Base-by-base conservation (phyloP, 352 stramenopile species). In the Paralagenidium karlingii region DNA sequence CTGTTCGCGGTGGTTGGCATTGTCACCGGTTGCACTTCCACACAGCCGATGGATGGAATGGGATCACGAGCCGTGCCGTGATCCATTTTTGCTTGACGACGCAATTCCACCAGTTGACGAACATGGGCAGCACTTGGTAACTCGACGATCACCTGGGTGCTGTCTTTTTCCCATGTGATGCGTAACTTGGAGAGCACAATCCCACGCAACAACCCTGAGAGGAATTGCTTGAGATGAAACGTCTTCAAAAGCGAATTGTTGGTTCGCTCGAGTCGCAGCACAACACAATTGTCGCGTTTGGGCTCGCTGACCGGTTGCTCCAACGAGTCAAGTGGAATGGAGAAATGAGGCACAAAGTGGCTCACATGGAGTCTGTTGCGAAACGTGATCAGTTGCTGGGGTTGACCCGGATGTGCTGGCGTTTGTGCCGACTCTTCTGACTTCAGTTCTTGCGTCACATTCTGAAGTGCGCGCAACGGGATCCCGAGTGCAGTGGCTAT, bases 141-240 rank as follows among this genome's bases (percentile, higher is more conserved):
- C 39, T 67, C 53, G 5, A 82, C 45, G 42, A 68, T 77, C 30
- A 77, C 65, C 16, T 54, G 62, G 24, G 63, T 45, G 13, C 58
- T 50, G 37, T 63, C 63, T n/a, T n/a, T n/a, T 41, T 75, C 62
- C 64, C 65, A 82, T 36, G 22, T 20, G 22, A 36, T 16, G 25
- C 77, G 47, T 20, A 82, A 60, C 21, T 63, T 53, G 20, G 67
- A 43, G 5, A 63, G 49, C 40, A 63, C 65, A 13, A 50, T 45
- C 8, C 60, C 58, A 31, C 59, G 49, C 22, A 85, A 34, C 5
- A 52, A 58, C 55, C 60, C 68, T 0, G 51, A 50, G 8, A 88
- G 55, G 50, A 68, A 83, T 21, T 81, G 69, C 44, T 87, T 76
- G 47, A 87, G 81, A 44, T 84, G 74, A 43, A 79, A 80, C 18